Percentiles rank a stretch among this genome's conserved stretches.
phyloP scores from a whole-genome alignment of 2,329 filamentous ascomycete species.

The Ceratocystiopsis minuta region DNA sequence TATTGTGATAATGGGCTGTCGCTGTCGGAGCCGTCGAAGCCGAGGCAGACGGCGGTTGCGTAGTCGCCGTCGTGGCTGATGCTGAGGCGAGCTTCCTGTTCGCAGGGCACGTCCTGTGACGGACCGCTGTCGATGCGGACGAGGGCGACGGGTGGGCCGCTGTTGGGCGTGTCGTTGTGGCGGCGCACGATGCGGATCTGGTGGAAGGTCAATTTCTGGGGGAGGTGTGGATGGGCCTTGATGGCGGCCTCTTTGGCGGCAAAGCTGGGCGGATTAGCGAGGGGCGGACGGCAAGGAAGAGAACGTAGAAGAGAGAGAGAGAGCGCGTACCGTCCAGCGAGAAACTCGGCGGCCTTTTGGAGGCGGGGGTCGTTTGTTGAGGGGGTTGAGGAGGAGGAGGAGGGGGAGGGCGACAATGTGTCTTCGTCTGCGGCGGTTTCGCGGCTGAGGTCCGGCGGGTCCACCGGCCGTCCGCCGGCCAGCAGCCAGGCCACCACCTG shows the following conservation, averaged over 20 bases:
- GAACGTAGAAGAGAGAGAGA: background rate
- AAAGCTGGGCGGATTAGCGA: constrained; percentile 24
- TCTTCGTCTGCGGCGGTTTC: too few species aligned
- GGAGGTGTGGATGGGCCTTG: constrained; percentile 47
- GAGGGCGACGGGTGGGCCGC: constrained; percentile 26
- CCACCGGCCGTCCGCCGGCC: background rate
- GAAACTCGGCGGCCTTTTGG: background rate
- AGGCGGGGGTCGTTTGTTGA: background rate
- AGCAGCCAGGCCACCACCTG: constrained; percentile 4
- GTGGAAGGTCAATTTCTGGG: constrained; percentile 35
- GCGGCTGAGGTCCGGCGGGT: too few species aligned
- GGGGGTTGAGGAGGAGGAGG: background rate
- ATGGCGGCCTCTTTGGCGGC: constrained; percentile 60
- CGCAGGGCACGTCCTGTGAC: background rate
- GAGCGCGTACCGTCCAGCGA: constrained; percentile 25
- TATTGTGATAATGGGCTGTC: background rate
- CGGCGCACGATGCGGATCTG: constrained; percentile 30
- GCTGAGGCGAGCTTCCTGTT: constrained; percentile 48
- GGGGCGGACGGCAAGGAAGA: background rate
- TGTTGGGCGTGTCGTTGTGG: constrained; percentile 2
- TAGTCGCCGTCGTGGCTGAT: constrained; percentile 83
- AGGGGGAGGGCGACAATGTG: background rate
- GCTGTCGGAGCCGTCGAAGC: constrained; percentile 12
- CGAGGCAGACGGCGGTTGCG: constrained; percentile 52
- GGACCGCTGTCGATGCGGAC: constrained; percentile 13